phyloP scores from a whole-genome alignment of 352 stramenopile species.

The Globisporangium solare region DNA sequence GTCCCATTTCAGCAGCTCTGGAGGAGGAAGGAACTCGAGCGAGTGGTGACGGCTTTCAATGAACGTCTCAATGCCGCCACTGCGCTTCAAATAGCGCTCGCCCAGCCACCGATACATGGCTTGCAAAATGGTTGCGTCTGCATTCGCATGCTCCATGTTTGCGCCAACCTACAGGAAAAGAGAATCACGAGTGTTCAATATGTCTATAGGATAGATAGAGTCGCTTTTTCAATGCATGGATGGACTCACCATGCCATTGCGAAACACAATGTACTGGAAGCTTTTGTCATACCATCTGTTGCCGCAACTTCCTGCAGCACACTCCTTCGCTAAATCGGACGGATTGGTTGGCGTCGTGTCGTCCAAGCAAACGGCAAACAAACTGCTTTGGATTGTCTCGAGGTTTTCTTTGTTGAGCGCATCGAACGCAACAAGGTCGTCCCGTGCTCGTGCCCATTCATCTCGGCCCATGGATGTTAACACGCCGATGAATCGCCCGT shows the following conservation, averaged over 20 bases:
- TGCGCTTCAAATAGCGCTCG: slow-evolving; percentile 58
- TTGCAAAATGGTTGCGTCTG: slow-evolving; percentile 88
- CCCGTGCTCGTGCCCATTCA: slow-evolving; percentile 79
- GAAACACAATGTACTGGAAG: slow-evolving; percentile 92
- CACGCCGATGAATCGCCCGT: slow-evolving; percentile 62
- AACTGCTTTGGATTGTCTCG: slow-evolving; percentile 81
- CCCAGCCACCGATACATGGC: slow-evolving; percentile 62
- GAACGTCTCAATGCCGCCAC: slow-evolving; percentile 56
- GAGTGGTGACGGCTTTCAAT: slow-evolving; percentile 56
- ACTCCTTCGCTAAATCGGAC: slow-evolving; percentile 50
- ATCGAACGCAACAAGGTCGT: slow-evolving; percentile 53
- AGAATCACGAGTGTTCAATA: neutral
- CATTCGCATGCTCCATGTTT: slow-evolving; percentile 94
- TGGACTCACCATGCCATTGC: slow-evolving; percentile 78
- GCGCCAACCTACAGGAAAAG: slow-evolving; percentile 56
- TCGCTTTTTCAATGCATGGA: too few species aligned
- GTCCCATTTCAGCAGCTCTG: slow-evolving; percentile 50
- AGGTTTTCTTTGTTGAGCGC: slow-evolving; percentile 56
- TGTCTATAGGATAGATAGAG: too few species aligned
- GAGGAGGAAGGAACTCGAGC: slow-evolving; percentile 47
- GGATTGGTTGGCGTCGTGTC: slow-evolving; percentile 35
- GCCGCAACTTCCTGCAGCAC: slow-evolving; percentile 39
- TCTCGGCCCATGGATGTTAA: slow-evolving; percentile 87
- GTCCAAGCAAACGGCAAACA: slow-evolving; percentile 90
- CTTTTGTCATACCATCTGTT: slow-evolving; percentile 98